A percentile compares a stretch with the other conserved stretches of the same genome.
These are phyloP conservation scores for Tetrastigma voinierianum DNA, from an alignment of 164 flowering plant species.

Conservation along the genomic window DNA sequence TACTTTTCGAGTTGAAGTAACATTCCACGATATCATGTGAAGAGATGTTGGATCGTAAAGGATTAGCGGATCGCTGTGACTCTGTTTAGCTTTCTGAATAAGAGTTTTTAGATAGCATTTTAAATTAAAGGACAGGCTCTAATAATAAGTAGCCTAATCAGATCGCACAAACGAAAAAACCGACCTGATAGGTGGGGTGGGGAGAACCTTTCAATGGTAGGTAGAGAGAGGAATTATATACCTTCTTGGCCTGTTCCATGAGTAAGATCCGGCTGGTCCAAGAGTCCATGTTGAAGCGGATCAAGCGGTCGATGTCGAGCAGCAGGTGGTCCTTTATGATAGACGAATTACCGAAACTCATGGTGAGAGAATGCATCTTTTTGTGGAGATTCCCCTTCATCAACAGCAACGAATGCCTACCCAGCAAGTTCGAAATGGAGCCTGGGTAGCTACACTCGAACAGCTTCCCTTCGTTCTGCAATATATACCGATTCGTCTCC, in stretches of 20 bases:
- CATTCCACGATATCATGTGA: no score
- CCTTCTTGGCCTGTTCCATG: constrained; percentile 97
- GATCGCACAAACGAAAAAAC: no score
- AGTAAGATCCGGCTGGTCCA: constrained; percentile 71
- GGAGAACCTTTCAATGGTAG: no score
- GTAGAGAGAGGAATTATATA: no score
- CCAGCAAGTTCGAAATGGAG: constrained; percentile 82
- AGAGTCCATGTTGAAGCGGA: constrained; percentile 53
- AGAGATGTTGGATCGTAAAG: no score
- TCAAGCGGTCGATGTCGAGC: constrained; percentile 74
- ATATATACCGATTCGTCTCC: constrained; percentile 76
- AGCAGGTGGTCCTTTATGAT: constrained; percentile 66
- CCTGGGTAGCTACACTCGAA: constrained; percentile 86
- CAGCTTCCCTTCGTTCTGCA: constrained; percentile 88
- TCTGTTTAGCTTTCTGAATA: no score
- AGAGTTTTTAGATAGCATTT: no score
- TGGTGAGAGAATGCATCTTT: constrained; percentile 88
- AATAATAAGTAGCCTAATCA: no score
- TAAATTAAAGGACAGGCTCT: no score
- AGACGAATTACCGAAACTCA: constrained; percentile 76
- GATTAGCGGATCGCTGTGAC: no score
- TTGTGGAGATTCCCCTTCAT: constrained; percentile 84
- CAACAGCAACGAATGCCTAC: constrained; percentile 76
- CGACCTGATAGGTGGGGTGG: no score
- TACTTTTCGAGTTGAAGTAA: no score